Evolutionary conservation across 2,329 filamentous ascomycete species (phyloP), one percentile per base, ranked within the genome.

Genomic region (Fusarium longipes): DNA sequence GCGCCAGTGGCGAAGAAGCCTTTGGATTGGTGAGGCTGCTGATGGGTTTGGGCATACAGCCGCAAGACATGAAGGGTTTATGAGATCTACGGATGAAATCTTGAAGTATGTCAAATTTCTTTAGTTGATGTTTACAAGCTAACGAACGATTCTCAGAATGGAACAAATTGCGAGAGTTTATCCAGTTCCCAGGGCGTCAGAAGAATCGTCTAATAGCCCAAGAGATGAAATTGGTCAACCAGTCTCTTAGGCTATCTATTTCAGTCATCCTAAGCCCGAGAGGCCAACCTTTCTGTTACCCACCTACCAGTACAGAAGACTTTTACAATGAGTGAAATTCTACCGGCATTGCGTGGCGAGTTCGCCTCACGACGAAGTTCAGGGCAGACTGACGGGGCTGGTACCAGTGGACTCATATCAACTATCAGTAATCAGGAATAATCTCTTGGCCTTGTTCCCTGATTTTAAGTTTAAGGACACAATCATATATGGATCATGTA

Each of bases 11-110:
- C 72, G 9, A 77, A 72, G 64, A 77, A 78, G 56, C 74, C 75
- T 5, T 44, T 81, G 44, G 79, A 81, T 53, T 81, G 79, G 79
- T 81, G 73, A 79, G 47, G 51, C 30, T 59, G 50, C 36, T 25
- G 4, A 18, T n/a, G 15, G 4, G 17, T 18, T 15, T 12, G 44
- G 20, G 32, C 20, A 45, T 11, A 18, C 6, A 49, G 5, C 22
- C 11, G 14, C n/a, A 3, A 8, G 12, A 6, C 9, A 30, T 20
- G 15, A 29, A 24, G 36, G 10, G 27, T 14, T 8, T 6, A 15
- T 27, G 22, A 17, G 30, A 27, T 14, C 11, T 11, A 18, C 3
- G 22, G n/a, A 29, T 15, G 12, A 18, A n/a, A 40, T 22, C 20
- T 27, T 36, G 38, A 65, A 60, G 62, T 60, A 55, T 25, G 43